Evolutionary conservation across 2,329 filamentous ascomycete species (phyloP), one percentile per base, ranked within the genome.

Genomic region (Ceratocystis albifundus): DNA sequence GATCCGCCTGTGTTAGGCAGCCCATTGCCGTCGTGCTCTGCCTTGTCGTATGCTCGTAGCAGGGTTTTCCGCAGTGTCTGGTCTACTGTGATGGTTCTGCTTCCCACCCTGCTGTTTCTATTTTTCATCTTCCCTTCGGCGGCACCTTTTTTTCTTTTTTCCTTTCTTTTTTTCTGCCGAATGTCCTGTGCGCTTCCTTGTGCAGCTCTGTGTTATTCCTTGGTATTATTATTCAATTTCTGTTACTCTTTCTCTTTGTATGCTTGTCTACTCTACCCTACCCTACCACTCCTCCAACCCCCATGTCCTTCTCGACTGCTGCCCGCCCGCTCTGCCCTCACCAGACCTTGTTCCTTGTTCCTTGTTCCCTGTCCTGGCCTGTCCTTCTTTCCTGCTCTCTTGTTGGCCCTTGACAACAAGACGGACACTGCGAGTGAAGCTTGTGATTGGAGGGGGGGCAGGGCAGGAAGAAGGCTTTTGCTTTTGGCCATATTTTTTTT

Each of bases 351-450:
- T 20, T 20, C 44, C 44, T 46, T n/a, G 45, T 20, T 17, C n/a
- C 46, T 50, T 22, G 46, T 20, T 20, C 46, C 46, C 22, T 50
- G 46, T 50, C 36, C 36, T 41, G 36, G 36, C 36, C 36, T 41
- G 36, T 50, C 46, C 46, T 25, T 50, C 7, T 50, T 50, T 10
- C 4, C 22, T 50, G 46, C 8, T 22, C 46, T 50, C 46, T 50
- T 50, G 46, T 22, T 50, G 46, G 46, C 46, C 46, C 53, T 57
- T 30, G 53, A 57, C 22, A 30, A 12, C 36, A 41, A 15, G 46
- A 50, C 53, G 53, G 53, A 5, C 53, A 57, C 53, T 57, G 53
- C 53, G 53, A 57, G 28, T 57, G 53, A 57, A 57, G 53, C 53
- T 57, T 57, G 53, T 57, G 53, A 57, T 57, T 57, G 53, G 53